Evolutionary conservation across 805 yeast genomes (phyloP), one percentile per base, ranked within the genome.

Genomic region (Monosporozyma aerobia): DNA sequence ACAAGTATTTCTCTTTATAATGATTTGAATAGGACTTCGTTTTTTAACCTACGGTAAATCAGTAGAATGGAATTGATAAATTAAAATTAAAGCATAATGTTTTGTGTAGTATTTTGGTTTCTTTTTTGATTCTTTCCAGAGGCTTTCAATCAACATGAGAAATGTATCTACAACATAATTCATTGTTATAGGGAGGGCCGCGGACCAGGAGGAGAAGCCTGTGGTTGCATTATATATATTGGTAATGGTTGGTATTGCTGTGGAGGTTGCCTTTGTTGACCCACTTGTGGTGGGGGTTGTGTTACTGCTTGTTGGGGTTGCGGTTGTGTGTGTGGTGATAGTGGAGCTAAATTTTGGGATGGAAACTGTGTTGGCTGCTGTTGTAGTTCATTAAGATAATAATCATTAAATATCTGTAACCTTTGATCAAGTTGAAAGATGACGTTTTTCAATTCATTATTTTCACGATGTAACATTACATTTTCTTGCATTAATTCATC

Each of bases 401-500:
- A 19, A 27, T 33, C 46, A 23, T 47, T 48, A 19, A 35, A 33
- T 22, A 30, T 37, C 27, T 49, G 44, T 27, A 53, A 44, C 29
- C 44, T 41, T n/a, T 50, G 51, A 27, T 53, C 53, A 27, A 53
- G 39, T 46, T 51, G 50, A 30, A 41, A 41, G 2, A 53, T 45
- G 10, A 44, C 19, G 39, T 51, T 44, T 30, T 48, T 52, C 16
- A 54, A 46, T 14, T 39, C 33, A 10, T 23, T n/a, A 9, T 50
- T 50, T 40, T 57, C 57, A 9, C 44, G 14, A 33, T 48, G 49
- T n/a, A 58, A 35, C 14, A 40, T 27, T 11, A 32, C 47, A 27
- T 56, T 55, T 29, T 83, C 78, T 58, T 80, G 81, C 62, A 80
- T 78, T 59, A 86, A 73, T 16, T 73, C 74, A 55, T 79, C 80